Conservation (phyloP, 192 early-diverging fungal species). For the Entrophospora sp. region DNA sequence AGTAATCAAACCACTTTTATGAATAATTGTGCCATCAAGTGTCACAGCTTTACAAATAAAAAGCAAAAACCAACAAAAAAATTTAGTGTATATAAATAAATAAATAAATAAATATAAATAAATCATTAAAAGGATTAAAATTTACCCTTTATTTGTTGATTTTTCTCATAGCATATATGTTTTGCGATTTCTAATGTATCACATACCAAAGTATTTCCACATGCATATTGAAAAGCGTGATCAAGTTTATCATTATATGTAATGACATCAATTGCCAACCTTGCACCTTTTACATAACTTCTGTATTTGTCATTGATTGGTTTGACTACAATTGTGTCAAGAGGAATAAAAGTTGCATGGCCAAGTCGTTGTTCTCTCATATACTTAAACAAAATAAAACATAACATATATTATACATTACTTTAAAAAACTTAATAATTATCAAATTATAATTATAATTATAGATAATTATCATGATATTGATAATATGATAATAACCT, state of each 20-base stretch:
- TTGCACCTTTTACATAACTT: slow-evolving; percentile 67
- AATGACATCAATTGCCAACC: slow-evolving; percentile 89
- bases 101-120: too few species aligned
- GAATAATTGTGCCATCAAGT: slow-evolving; percentile 90
- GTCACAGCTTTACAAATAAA: slow-evolving; percentile 76
- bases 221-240: slow-evolving; percentile 79
- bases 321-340: slow-evolving; percentile 70
- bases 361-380: slow-evolving; percentile 87
- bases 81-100: too few species aligned
- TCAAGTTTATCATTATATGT: slow-evolving; percentile 73
- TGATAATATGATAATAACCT: too few species aligned
- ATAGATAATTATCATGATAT: too few species aligned
- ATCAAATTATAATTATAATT: too few species aligned
- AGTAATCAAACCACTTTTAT: slow-evolving; percentile 94
- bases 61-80: too few species aligned
- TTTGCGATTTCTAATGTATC: slow-evolving; percentile 81
- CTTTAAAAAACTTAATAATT: too few species aligned
- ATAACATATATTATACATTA: too few species aligned
- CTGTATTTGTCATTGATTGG: slow-evolving; percentile 76
- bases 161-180: slow-evolving; percentile 74
- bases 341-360: slow-evolving; percentile 88
- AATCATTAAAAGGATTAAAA: too few species aligned
- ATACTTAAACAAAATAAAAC: too few species aligned
- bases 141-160: slow-evolving; percentile 73
- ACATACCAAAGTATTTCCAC: slow-evolving; percentile 87